Evolutionary conservation across 768 basidiomycete species (phyloP), one percentile per base, ranked within the genome.

Genomic region (Inosperma sp.): DNA sequence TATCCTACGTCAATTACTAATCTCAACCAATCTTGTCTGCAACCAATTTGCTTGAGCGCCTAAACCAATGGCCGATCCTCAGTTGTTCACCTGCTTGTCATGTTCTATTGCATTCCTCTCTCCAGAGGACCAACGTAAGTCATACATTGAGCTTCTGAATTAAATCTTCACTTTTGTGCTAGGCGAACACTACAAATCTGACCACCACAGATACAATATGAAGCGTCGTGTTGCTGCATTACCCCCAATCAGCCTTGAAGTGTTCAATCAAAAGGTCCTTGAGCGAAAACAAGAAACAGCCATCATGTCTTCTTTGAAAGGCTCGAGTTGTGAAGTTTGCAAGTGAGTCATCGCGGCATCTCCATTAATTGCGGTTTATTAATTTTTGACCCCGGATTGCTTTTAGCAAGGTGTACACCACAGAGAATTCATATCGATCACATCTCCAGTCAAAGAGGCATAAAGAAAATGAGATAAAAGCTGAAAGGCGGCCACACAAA

Each of bases 181-280:
- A 91, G 88, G 95, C 52, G 70, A 72, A 0, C 96, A 99, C 65
- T 97, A 95, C 68, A 82, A 83, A 56, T 90, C 91, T 21, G 96
- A 99, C 68, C 88, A 89, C 67, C 96, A 99, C 72, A 77, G 93
- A 47, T 99, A 99, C 71, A 99, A 99, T 64, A 92, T 97, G 84
- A 95, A 95, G 75, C 87, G 94, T 56, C 83, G 93, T 23, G 88
- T 98, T 14, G 94, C 95, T 2, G 82, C 79, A 5, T 78, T 99
- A 2, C 87, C 91, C 7, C 93, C 95, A 2, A 82, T 99, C 60
- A 84, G 82, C 52, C 79, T 77, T 0, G 68, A 76, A 6, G 59
- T 84, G 2, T 99, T 97, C 71, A 86, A 93, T 59, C 81, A 91
- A 61, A 98, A 97, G 62, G 86, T 96, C 10, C 64, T 86, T 23